Evolutionary conservation across 2,329 filamentous ascomycete species (phyloP), one percentile per base, ranked within the genome.

Genomic region (Gaeumannomyces sp.): DNA sequence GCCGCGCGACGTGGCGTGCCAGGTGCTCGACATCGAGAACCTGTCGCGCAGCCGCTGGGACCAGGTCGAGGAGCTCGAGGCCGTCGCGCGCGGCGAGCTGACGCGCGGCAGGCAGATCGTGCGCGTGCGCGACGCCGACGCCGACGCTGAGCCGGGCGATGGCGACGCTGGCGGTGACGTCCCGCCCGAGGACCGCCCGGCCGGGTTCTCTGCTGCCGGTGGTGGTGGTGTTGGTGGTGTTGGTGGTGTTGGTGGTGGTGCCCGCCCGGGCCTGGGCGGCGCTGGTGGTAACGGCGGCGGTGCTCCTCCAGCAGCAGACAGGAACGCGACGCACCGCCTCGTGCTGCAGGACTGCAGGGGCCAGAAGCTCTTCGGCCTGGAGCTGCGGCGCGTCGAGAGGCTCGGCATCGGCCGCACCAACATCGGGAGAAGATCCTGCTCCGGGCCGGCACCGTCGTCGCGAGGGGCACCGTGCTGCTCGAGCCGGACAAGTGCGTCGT

Each of bases 21-120:
- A 98, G 75, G 85, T 98, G 0, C 78, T 97, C 1, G 93, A 96
- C 70, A 81, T 98, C 10, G 89, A 96, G 72, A 93, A 98, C 72
- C 83, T 98, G 27, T 84, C 88, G 2, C 83, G 85, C 63, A 92
- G 89, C 70, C 84, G 90, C 63, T 96, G 93, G 92, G 89, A 92
- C 68, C 92, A 97, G 75, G 84, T 97, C 38, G 92, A 97, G 74
- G 87, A 88, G 45, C 85, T 95, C 8, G 91, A 94, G 75, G 84
- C 87, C 59, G 80, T 87, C 59, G 87, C 89, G 71, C 83, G 90
- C 16, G 91, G 91, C 0, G 91, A 94, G 77, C 85, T 81, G 68
- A 91, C 84, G 0, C 84, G 86, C 57, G 95, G 95, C 0, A 79
- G 93, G 13, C 90, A 97, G 74, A 86, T 99, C 35, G 86, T 98